Conservation (phyloP, 2,329 filamentous ascomycete genomes). For the Leptographium radiaticola region DNA sequence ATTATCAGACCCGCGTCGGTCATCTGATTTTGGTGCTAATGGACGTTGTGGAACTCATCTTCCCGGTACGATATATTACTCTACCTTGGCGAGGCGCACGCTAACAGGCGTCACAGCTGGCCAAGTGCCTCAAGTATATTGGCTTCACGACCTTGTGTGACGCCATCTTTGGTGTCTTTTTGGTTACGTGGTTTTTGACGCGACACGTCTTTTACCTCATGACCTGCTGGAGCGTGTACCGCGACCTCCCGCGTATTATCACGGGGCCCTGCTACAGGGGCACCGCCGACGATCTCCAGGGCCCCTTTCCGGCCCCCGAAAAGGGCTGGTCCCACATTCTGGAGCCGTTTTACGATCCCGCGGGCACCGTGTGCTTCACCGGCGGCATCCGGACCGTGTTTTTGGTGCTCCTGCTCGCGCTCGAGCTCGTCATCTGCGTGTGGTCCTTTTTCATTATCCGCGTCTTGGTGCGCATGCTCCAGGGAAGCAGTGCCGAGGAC, state of each 20-base stretch:
- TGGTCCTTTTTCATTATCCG: neutral
- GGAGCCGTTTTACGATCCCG: neutral
- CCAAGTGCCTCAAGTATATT: neutral
- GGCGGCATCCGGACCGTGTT: neutral
- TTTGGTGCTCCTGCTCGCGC: neutral
- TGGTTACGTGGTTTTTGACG: neutral
- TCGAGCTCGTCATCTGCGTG: neutral
- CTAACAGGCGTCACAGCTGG: neutral
- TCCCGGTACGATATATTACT: neutral
- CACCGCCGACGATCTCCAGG: neutral
- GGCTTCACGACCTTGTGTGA: neutral
- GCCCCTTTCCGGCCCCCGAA: neutral
- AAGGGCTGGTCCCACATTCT: neutral
- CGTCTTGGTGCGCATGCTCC: neutral
- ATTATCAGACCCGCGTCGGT: neutral
- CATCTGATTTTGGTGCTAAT: neutral
- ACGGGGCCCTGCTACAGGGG: neutral
- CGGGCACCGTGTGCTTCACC: neutral
- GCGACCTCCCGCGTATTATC: neutral
- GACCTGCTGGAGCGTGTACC: neutral
- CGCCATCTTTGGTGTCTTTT: neutral
- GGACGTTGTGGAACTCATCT: neutral
- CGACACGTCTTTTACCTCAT: neutral
- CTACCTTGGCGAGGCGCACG: neutral
- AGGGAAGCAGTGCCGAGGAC: neutral